These are phyloP conservation scores for Fusarium praegraminearum DNA, from an alignment of 2,329 filamentous ascomycete genomes.

Conservation along the genomic window DNA sequence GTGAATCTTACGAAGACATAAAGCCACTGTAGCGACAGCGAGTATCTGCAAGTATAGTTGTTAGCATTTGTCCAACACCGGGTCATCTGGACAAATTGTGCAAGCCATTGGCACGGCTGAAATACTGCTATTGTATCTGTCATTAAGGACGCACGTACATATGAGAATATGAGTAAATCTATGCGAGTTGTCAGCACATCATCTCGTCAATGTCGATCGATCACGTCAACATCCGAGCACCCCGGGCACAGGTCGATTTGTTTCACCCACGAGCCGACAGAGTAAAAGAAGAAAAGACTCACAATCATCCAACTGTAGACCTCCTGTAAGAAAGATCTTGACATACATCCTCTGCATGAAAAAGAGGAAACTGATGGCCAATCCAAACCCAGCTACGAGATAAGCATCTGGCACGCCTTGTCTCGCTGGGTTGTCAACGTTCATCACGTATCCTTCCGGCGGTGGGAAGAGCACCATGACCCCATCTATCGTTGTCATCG, in stretches of 20 bases:
- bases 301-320: constrained; percentile 47
- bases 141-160: constrained; percentile 16
- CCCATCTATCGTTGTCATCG: constrained; percentile 38
- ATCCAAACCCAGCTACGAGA: constrained; percentile 37
- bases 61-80: constrained; percentile 8
- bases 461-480: constrained; percentile 36
- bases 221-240: background rate
- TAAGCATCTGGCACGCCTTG: constrained; percentile 43
- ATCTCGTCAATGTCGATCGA: background rate
- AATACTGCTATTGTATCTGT: background rate
- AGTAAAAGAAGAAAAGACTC: constrained; percentile 10
- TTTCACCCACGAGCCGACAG: constrained; percentile 1
- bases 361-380: constrained; percentile 38
- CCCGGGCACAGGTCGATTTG: background rate
- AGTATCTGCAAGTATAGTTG: constrained; percentile 13
- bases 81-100: no score
- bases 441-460: constrained; percentile 51
- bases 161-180: constrained; percentile 37
- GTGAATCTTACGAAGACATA: constrained; percentile 35
- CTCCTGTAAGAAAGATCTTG: constrained; percentile 41
- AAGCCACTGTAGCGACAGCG: constrained; percentile 34
- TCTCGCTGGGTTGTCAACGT: constrained; percentile 51
- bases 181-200: constrained; percentile 9
- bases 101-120: background rate
- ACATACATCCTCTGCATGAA: constrained; percentile 47